Conservation (phyloP, 2,329 filamentous ascomycete species). For the Graphilbum sp. region DNA sequence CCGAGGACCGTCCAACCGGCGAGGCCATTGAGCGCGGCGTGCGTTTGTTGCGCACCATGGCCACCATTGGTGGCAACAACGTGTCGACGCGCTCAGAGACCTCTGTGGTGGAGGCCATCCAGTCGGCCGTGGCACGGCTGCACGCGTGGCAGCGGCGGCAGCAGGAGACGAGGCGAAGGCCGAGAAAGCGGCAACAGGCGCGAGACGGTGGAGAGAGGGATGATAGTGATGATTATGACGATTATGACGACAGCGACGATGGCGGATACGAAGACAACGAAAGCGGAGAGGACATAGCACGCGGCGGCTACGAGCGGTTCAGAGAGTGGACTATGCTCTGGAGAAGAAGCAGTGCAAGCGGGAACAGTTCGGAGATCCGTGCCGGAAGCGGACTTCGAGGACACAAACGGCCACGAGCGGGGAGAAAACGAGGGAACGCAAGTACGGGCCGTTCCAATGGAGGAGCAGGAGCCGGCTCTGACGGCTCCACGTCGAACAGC, state of each 20-base stretch:
- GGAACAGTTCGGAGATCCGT: too few species aligned
- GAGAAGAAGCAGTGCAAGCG: too few species aligned
- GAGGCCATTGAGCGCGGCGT: conserved; percentile 2
- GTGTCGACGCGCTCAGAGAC: conserved; percentile 4
- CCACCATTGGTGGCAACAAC: conserved; percentile 1
- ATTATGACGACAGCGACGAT: neutral
- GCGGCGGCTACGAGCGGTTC: neutral
- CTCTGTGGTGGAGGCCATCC: conserved; percentile 4
- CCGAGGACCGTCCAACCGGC: neutral
- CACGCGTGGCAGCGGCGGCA: conserved; percentile 1
- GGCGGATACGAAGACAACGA: neutral
- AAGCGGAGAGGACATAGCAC: neutral
- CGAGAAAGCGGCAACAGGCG: neutral
- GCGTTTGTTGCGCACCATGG: conserved; percentile 2
- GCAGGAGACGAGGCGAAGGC: neutral
- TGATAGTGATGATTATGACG: neutral
- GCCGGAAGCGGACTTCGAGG: too few species aligned
- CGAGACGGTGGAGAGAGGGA: neutral
- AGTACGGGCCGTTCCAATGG: too few species aligned
- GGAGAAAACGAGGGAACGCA: too few species aligned
- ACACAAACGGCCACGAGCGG: too few species aligned
- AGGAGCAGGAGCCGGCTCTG: too few species aligned
- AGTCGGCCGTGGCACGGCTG: conserved; percentile 1
- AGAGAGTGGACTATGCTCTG: too few species aligned
- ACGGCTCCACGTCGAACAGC: too few species aligned